Evolutionary conservation across 2,329 filamentous ascomycete species (phyloP), one percentile per base, ranked within the genome.

Genomic region (Aspergillus puulaauensis): DNA sequence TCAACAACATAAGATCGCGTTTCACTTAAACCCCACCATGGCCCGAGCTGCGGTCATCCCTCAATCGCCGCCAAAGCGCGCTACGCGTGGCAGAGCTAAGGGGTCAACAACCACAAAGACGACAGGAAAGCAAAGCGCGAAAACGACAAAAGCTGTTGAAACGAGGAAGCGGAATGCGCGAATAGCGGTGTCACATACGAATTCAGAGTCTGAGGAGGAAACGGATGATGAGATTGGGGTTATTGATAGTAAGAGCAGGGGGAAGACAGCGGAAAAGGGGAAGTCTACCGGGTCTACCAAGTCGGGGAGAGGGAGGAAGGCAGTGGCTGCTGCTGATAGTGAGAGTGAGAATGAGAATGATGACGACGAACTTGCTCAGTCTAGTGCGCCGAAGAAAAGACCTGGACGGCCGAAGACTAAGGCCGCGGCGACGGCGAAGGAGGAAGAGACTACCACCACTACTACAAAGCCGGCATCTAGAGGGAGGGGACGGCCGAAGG

Each of bases 401-500:
- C 61, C 27, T 24, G 68, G 58, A 33, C 59, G 64, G 31, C 61
- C 64, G 9, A 60, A 59, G 60, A 49, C 61, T 3, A 56, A 60
- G 48, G 31, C 53, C 9, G 27, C 9, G 27, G 27, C 27, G 9
- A 31, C 27, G 9, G 3, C 27, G 27, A 48, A 63, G 14, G 58
- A 60, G 12, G 54, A 53, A 11, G 27, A 3, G 3, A 31, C 27
- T 31, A 11, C 27, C 24, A 27, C 54, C 1, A 44, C 57, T 5
- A 64, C 65, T 41, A 4, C 56, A 3, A 63, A 58, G 27, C 35
- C 57, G 21, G 61, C 62, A 2, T 62, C 67, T 1, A 70, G 64
- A 40, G 31, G 65, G 4, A 65, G 72, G 23, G 73, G 73, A 8
- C 66, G 73, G 46, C 71, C 72, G 27, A 72, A 66, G 53, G 64